phyloP scores from a whole-genome alignment of 2,329 filamentous ascomycete genomes.

The Aspergillus aculeatus region DNA sequence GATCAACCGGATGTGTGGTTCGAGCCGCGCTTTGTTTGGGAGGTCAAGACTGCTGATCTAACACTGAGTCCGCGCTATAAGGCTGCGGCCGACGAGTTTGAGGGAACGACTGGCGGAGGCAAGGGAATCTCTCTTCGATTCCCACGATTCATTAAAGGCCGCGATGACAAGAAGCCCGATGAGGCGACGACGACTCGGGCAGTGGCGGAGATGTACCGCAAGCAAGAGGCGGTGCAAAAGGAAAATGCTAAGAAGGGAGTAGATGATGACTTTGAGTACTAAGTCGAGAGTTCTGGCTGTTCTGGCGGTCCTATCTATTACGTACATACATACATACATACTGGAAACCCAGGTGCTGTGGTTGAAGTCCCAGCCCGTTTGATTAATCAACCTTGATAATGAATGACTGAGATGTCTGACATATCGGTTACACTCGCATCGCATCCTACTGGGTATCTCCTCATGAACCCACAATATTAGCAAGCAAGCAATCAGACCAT shows the following conservation, averaged over 20 bases:
- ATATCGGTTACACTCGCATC: neutral
- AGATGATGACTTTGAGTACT: conserved; percentile 99
- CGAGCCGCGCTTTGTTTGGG: conserved; percentile 91
- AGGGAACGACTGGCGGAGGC: conserved; percentile 66
- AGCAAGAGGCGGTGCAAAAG: conserved; percentile 87
- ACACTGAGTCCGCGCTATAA: conserved; percentile 91
- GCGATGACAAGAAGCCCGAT: conserved; percentile 95
- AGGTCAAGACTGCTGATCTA: conserved; percentile 94
- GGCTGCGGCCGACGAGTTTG: conserved; percentile 78
- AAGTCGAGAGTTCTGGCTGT: conserved; percentile 6
- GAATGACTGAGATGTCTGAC: neutral
- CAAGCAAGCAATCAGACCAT: neutral
- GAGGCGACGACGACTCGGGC: conserved; percentile 80
- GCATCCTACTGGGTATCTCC: too few species aligned
- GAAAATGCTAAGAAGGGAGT: conserved; percentile 82
- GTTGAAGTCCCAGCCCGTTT: neutral
- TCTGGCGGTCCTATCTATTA: neutral
- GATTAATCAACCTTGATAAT: neutral
- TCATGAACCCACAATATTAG: too few species aligned
- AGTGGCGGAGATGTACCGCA: conserved; percentile 95
- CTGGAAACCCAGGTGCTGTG: neutral
- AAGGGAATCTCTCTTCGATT: conserved; percentile 87
- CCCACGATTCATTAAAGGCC: conserved; percentile 83
- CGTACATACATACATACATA: neutral
- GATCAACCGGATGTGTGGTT: conserved; percentile 99